phyloP scores from a whole-genome alignment of 345 rosid genomes.

The Brassica carinata region DNA sequence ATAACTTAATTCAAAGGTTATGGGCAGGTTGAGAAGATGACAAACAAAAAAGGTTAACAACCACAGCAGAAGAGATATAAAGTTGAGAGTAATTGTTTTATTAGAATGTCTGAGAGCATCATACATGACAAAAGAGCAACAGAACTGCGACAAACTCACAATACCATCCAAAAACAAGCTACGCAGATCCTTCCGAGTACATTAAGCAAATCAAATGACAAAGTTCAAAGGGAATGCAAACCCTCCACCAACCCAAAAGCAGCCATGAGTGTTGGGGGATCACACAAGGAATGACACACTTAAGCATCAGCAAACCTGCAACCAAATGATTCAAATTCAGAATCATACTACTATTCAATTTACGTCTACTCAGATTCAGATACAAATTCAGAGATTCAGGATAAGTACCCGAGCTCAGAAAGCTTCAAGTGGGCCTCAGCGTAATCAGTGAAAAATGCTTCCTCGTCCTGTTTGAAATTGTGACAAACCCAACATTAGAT shows the following conservation, averaged over 20 bases:
- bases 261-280: background rate
- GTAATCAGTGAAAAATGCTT: slow-evolving; percentile 85
- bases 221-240: slow-evolving; percentile 27
- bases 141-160: slow-evolving; percentile 11
- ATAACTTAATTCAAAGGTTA: too few species aligned
- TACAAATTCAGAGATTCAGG: background rate
- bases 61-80: background rate
- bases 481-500: background rate
- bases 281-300: slow-evolving; percentile 7
- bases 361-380: background rate
- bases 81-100: background rate
- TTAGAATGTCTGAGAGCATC: slow-evolving; percentile 20
- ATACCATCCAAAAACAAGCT: background rate
- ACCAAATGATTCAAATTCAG: background rate
- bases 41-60: background rate
- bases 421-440: slow-evolving; percentile 81
- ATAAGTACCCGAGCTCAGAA: slow-evolving; percentile 89
- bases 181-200: slow-evolving; percentile 28
- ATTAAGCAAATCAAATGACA: slow-evolving; percentile 33
- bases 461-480: slow-evolving; percentile 69
- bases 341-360: background rate
- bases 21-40: background rate
- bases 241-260: slow-evolving; percentile 8
- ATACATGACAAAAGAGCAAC: slow-evolving; percentile 16
- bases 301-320: slow-evolving; percentile 41